phyloP scores from a whole-genome alignment of 75 land plant species.

The Sequoiadendron giganteum region DNA sequence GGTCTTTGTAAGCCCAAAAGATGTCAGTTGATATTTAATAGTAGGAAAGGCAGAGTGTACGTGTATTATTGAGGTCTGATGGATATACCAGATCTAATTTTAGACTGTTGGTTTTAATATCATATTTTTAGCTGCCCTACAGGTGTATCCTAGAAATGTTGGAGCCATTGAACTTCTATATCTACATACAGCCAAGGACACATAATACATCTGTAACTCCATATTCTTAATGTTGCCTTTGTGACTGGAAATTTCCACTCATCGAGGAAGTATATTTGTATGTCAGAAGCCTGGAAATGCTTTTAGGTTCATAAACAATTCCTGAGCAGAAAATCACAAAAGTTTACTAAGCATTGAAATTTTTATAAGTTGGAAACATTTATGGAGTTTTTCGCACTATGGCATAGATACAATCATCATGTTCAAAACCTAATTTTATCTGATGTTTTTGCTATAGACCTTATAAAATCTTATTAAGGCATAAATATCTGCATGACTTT shows the following conservation, averaged over 20 bases:
- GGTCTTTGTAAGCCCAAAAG: not conserved
- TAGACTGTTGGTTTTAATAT: no score
- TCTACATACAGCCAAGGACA: not conserved
- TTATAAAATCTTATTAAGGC: no score
- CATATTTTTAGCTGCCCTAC: not conserved
- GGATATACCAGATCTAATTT: no score
- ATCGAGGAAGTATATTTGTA: not conserved
- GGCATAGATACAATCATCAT: not conserved
- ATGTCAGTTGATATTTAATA: not conserved
- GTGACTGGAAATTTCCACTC: not conserved
- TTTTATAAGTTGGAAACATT: not conserved
- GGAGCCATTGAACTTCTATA: not conserved
- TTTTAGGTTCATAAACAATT: not conserved
- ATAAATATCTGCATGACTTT: no score
- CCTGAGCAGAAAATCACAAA: not conserved
- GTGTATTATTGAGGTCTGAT: not conserved
- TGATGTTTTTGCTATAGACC: not conserved
- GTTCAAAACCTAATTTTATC: not conserved
- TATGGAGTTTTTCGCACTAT: not conserved
- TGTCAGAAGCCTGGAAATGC: not conserved
- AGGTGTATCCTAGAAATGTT: not conserved
- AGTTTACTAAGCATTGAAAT: not conserved
- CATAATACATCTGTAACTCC: not conserved
- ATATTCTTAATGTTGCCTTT: not conserved
- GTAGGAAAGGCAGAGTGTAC: not conserved